These are phyloP conservation scores for Abrus precatorius DNA, from an alignment of 306 rosid genomes.

Conservation along the genomic window DNA sequence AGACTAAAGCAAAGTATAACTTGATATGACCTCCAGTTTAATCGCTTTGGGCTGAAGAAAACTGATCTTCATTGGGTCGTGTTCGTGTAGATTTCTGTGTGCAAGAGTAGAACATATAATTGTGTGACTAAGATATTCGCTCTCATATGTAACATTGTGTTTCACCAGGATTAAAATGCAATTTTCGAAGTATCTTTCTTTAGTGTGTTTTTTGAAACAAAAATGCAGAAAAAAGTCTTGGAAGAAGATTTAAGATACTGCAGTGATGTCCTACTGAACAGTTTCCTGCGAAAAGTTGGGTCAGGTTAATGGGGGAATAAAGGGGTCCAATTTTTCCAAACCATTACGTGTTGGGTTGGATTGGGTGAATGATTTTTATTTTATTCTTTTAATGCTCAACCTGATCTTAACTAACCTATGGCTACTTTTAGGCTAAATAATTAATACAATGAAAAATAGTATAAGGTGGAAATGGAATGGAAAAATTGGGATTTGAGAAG, in stretches of 20 bases:
- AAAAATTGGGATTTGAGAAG: no score
- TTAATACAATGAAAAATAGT: no score
- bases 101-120: slow-evolving; percentile 22
- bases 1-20: slow-evolving; percentile 32
- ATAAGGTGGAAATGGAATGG: no score
- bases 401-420: no score
- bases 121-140: slow-evolving; percentile 18
- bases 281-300: background rate
- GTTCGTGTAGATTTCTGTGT: slow-evolving; percentile 36
- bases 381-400: no score
- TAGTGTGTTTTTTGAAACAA: background rate
- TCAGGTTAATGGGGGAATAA: no score
- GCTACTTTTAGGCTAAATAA: no score
- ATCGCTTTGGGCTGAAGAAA: slow-evolving; percentile 41
- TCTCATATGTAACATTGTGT: background rate
- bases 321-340: no score
- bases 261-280: background rate
- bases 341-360: no score
- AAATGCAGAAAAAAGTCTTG: background rate
- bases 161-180: background rate
- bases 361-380: no score
- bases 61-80: background rate
- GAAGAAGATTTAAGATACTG: background rate
- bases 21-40: slow-evolving; percentile 34
- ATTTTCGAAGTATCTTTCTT: background rate